Conservation (phyloP, 352 stramenopile genomes). For the Phytopythium kandeliae region DNA sequence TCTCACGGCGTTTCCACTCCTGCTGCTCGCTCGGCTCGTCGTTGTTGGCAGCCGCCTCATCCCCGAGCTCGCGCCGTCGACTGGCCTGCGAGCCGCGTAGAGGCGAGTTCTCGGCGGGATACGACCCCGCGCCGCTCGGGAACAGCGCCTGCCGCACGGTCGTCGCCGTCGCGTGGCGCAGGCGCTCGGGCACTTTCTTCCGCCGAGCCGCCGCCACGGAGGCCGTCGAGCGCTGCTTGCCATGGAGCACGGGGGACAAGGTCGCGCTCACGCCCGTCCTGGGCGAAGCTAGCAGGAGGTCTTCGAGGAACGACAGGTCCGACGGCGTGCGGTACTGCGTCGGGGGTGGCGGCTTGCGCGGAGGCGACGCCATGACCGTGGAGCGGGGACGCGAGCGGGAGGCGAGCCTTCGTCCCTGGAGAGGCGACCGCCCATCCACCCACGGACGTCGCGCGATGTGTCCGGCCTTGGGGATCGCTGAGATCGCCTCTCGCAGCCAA, state of each 20-base stretch:
- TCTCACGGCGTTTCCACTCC: conserved; percentile 48
- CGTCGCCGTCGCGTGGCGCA: conserved; percentile 24
- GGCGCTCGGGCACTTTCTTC: conserved; percentile 24
- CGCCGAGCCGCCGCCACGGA: conserved; percentile 10
- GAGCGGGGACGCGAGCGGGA: too few relatives aligned
- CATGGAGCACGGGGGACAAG: background rate
- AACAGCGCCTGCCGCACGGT: conserved; percentile 38
- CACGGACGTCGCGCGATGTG: background rate
- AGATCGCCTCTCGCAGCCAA: too few relatives aligned
- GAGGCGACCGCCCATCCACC: background rate
- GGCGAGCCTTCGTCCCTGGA: background rate
- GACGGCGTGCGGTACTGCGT: conserved; percentile 2
- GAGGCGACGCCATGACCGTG: background rate
- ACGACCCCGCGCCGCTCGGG: conserved; percentile 32
- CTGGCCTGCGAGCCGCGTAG: conserved; percentile 8
- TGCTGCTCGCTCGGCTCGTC: background rate
- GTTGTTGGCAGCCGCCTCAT: background rate
- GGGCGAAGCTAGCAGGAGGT: conserved; percentile 20
- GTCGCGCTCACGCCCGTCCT: background rate
- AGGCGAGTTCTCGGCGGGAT: conserved; percentile 28
- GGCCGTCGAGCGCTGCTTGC: conserved; percentile 5
- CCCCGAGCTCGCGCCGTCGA: background rate
- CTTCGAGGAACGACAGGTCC: conserved; percentile 24
- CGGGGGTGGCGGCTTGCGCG: background rate
- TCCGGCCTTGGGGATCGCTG: too few relatives aligned